Conservation (phyloP, 2,329 filamentous ascomycete species). For the Coleophoma eucalyptorum region DNA sequence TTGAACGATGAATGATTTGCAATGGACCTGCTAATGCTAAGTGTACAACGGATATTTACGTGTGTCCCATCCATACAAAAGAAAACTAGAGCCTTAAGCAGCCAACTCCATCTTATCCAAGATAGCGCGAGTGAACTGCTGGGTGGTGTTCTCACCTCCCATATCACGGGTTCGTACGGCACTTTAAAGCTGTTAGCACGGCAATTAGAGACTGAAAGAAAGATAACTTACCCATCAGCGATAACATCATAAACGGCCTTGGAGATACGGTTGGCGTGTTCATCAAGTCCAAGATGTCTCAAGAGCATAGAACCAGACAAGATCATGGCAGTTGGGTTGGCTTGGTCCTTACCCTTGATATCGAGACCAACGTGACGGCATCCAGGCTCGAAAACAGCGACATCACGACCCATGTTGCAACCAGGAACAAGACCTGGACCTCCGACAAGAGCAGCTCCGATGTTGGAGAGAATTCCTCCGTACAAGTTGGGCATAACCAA, state of each 20-base stretch:
- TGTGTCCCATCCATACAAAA: too few species aligned
- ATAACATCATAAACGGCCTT: constrained; percentile 78
- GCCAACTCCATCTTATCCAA: constrained; percentile 85
- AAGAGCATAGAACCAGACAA: constrained; percentile 96
- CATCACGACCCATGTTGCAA: constrained; percentile 99
- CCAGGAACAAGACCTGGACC: constrained; percentile 96
- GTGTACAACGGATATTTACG: constrained; percentile 34
- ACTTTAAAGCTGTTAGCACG: constrained; percentile 43
- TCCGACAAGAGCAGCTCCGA: constrained; percentile 93
- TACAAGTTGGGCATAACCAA: constrained; percentile 99
- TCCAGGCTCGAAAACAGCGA: constrained; percentile 97
- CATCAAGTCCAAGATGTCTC: constrained; percentile 92
- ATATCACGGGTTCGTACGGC: constrained; percentile 90
- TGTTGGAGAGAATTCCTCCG: constrained; percentile 98
- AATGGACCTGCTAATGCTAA: constrained; percentile 15
- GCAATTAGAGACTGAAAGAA: background rate
- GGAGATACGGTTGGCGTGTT: constrained; percentile 97
- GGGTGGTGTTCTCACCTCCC: constrained; percentile 84
- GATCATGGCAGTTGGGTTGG: constrained; percentile 94
- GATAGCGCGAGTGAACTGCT: constrained; percentile 93
- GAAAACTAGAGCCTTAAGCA: background rate
- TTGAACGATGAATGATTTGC: background rate
- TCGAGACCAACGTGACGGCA: constrained; percentile 99
- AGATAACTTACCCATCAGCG: constrained; percentile 72
- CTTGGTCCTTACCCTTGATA: constrained; percentile 99